Conservation (phyloP, 345 rosid species). For the Physaria fendleri region DNA sequence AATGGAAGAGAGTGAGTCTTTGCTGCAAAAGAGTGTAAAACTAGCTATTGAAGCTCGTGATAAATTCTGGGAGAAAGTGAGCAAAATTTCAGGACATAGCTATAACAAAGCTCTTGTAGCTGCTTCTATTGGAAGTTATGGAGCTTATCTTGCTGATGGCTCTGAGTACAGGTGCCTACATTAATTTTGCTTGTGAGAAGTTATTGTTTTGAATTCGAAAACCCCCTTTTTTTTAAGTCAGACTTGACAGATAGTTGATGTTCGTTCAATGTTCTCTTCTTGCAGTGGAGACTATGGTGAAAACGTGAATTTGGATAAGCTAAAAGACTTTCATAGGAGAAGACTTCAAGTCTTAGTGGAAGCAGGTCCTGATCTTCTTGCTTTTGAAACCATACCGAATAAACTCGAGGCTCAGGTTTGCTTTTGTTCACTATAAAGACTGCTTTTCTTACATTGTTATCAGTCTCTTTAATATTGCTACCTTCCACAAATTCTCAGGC, state of each 20-base stretch:
- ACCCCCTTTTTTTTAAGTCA: too few relatives aligned
- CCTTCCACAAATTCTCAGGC: conserved; percentile 37
- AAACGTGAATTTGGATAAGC: conserved; percentile 46
- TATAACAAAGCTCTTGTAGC: conserved; percentile 77
- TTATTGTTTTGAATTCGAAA: background rate
- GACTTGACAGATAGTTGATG: background rate
- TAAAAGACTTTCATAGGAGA: conserved; percentile 79
- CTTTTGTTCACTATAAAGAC: background rate
- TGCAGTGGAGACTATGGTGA: conserved; percentile 71
- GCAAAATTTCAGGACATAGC: conserved; percentile 35
- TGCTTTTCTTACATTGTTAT: background rate
- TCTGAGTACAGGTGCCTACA: conserved; percentile 72
- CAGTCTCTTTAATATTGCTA: background rate
- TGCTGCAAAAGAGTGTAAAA: conserved; percentile 61
- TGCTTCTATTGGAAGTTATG: conserved; percentile 91
- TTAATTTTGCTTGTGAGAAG: background rate
- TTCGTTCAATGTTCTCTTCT: background rate
- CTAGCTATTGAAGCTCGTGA: conserved; percentile 82
- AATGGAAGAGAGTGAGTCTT: conserved; percentile 55
- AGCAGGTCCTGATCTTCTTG: conserved; percentile 83
- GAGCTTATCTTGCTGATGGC: conserved; percentile 94
- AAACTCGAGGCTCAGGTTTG: conserved; percentile 88
- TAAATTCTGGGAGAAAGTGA: conserved; percentile 59
- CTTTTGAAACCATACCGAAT: conserved; percentile 90
- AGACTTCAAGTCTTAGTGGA: conserved; percentile 77